Conservation (phyloP, 441 rosid species). For the Viola pubescens region DNA sequence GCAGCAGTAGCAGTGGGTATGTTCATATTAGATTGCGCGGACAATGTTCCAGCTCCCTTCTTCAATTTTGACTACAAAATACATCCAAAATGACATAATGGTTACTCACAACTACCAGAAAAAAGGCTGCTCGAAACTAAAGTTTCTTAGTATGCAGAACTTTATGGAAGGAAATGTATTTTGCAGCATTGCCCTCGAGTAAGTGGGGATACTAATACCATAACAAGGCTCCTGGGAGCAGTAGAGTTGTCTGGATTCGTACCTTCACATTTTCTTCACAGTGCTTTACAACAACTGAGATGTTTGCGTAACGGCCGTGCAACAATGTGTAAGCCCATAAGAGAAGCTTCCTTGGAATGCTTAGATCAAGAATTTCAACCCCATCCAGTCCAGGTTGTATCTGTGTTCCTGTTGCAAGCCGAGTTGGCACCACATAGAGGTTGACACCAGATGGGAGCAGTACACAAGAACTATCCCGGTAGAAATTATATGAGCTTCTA, state of each 20-base stretch:
- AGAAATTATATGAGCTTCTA: slow-evolving; percentile 73
- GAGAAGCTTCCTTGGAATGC: slow-evolving; percentile 88
- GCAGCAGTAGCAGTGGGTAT: slow-evolving; percentile 18
- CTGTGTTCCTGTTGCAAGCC: slow-evolving; percentile 34
- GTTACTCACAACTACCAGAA: too few relatives aligned
- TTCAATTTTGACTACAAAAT: slow-evolving; percentile 61
- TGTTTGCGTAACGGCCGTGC: slow-evolving; percentile 72
- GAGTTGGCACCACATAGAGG: slow-evolving; percentile 57
- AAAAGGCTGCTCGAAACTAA: too few relatives aligned
- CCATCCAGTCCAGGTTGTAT: slow-evolving; percentile 51
- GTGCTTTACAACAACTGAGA: slow-evolving; percentile 66
- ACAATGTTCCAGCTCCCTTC: slow-evolving; percentile 49
- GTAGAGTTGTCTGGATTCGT: slow-evolving; percentile 14
- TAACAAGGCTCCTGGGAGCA: too few relatives aligned
- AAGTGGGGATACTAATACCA: too few relatives aligned
- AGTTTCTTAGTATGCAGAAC: too few relatives aligned
- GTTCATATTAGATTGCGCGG: slow-evolving; percentile 27
- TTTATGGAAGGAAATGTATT: neutral
- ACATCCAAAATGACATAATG: neutral
- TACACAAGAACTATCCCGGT: slow-evolving; percentile 70
- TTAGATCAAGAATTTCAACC: slow-evolving; percentile 73
- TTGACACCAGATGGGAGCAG: slow-evolving; percentile 57
- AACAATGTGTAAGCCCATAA: slow-evolving; percentile 82
- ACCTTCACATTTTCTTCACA: slow-evolving; percentile 95
- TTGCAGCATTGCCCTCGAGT: too few relatives aligned